Base-by-base conservation (phyloP, 2,329 filamentous ascomycete genomes). In the Paraconiothyrium brasiliense region DNA sequence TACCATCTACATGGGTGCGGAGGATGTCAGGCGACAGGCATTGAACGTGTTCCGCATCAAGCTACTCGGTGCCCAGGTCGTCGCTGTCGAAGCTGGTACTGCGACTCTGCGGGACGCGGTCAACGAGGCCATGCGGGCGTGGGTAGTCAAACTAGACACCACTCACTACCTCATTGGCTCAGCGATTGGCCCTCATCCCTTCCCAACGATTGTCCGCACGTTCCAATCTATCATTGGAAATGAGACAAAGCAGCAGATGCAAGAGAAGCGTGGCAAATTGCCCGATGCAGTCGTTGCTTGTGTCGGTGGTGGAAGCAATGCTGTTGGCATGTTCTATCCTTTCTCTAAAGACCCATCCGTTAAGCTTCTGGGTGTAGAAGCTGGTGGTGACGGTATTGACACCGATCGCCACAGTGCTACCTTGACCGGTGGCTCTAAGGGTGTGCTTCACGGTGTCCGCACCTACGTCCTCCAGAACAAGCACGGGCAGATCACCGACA, bases 31-130 rank as follows among this genome's bases (percentile, higher is more conserved):
- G 61, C 90, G 95, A 70, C 95, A 99, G 80, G 94, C 95, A 1
- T 86, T 99, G 61, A 99, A 99, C 80, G 95, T 99, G 43, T 99
- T 99, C 88, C 91, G 95, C 48, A 99, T 99, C 87, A 95, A 96
- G 80, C 87, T 99, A 11, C 90, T 99, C 6, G 95, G 95, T 62
- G 95, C 95, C 54, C 91, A 91, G 70, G 95, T 99, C 46, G 87
- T 99, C 44, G 91, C 95, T 4, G 95, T 99, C 49, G 93, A 97
- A 77, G 92, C 94, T 50, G 95, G 95, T 58, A 93, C 91, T 71
- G 88, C 89, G 71, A 85, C 83, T 3, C 80, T 85, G 4, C 80
- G 84, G 58, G 84, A 85, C 65, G 83, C 94, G 3, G 94, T 98
- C 81, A 98, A 98, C 82, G 94, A 99, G 81, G 94, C 95, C 22